These are phyloP conservation scores for Chaetomium sp. DNA, from an alignment of 2,329 filamentous ascomycete genomes.

Conservation along the genomic window DNA sequence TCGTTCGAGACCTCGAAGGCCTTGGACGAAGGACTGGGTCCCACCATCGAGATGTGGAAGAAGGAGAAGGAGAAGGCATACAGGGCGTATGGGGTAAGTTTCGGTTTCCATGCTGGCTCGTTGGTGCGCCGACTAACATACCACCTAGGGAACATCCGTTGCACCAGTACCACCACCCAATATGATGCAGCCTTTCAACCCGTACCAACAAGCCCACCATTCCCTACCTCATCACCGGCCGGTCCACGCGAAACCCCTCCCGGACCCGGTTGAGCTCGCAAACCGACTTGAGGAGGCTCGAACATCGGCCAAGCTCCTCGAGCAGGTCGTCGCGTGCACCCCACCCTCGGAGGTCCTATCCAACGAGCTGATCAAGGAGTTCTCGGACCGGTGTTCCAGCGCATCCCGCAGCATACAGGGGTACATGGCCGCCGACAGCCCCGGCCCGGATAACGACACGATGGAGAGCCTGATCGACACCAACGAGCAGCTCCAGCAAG, in stretches of 20 bases:
- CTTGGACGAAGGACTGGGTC: constrained; percentile 65
- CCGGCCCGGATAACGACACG: constrained; percentile 83
- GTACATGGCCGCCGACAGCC: constrained; percentile 76
- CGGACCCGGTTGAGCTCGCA: constrained; percentile 68
- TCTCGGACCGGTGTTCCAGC: constrained; percentile 75
- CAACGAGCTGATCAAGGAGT: constrained; percentile 90
- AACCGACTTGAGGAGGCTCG: constrained; percentile 82
- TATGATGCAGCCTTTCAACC: constrained; percentile 36
- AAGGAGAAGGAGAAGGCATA: constrained; percentile 69
- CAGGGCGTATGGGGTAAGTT: constrained; percentile 44
- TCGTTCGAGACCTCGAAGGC: constrained; percentile 65
- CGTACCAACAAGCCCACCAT: constrained; percentile 20
- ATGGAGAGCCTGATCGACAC: constrained; percentile 91
- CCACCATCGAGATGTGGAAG: constrained; percentile 79
- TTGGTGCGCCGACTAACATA: not conserved
- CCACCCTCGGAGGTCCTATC: constrained; percentile 65
- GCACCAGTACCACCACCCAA: constrained; percentile 28
- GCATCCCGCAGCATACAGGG: constrained; percentile 76
- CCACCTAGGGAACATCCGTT: constrained; percentile 22
- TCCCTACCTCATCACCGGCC: constrained; percentile 32
- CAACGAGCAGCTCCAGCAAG: constrained; percentile 81
- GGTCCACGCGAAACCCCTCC: constrained; percentile 48
- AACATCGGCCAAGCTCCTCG: constrained; percentile 85
- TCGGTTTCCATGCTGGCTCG: constrained; percentile 8
- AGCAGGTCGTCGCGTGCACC: constrained; percentile 84